Base-by-base conservation (phyloP, 129 eudicot genomes). In the Sambucus nigra region DNA sequence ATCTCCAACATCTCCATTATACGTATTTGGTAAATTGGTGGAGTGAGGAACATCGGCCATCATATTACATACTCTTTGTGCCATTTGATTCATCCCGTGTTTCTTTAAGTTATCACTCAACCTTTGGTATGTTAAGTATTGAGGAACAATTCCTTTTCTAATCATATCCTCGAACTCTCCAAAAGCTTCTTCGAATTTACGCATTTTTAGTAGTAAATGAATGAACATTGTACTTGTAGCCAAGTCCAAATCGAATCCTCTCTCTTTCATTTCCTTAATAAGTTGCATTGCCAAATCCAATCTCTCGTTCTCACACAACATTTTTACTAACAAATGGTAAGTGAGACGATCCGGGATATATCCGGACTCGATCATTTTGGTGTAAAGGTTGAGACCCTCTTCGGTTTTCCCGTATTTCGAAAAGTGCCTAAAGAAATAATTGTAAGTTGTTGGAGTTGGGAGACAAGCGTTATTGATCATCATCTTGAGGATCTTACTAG, bases 361-460 rank as follows among this genome's bases (percentile, higher is more conserved):
- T 13, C 88, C 88, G 16, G 83, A 80, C 41, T 59, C 64, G 1
- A 61, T 57, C 66, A 80, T 46, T 59, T 73, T 75, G 4, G 69
- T 72, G 12, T 80, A 80, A 31, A 80, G 77, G 38, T 73, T 60
- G 57, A 80, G 27, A 35, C 73, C 77, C 66, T 72, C 80, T 26
- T 76, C 77, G 65, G 54, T 48, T 41, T 72, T 76, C 44, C 77
- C 83, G 5, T 0, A 22, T 15, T 38, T 76, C 7, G 69, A 20
- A 52, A 64, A 80, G 59, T 66, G 56, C 66, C 60, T 68, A 52
- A 80, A 72, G 60, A 80, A 69, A 48, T 69, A 72, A 63, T 71
- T 69, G 38, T 80, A 80, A 21, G 83, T 80, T 9, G 76, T 72
- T n/a, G 69, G 19, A 38, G 74, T 76, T 14, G 88, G 88, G 59